Evolutionary conservation across 306 rosid species (phyloP), one percentile per base, ranked within the genome.

Genomic region (Rosa multiflora): DNA sequence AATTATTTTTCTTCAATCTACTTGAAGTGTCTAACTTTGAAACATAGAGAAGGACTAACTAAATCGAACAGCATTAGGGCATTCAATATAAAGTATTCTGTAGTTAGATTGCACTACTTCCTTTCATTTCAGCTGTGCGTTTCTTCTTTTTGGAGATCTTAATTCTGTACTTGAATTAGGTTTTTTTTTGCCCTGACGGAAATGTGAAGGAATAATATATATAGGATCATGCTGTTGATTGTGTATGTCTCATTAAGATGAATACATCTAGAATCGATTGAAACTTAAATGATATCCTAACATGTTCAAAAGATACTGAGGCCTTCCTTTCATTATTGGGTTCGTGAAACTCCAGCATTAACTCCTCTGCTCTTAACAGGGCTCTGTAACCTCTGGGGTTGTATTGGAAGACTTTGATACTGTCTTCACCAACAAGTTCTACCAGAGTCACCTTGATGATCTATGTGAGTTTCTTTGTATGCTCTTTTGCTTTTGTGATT

Each of bases 371-470:
- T 71, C 42, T 76, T 82, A 32, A 69, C 86, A 90, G 96, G 89
- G 85, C 86, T 77, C 97, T 39, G 72, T 69, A 21, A 64, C 84
- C 62, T 86, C 96, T 56, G 97, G 96, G 76, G 75, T 88, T 82
- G 93, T 94, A 69, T 75, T 94, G 71, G 98, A 89, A 88, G 98
- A 92, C 86, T 94, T 94, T 81, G 91, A 90, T 84, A 84, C 86
- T 69, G 83, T 80, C 83, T 92, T 94, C 83, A 83, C 88, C 78
- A 94, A 94, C 90, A 86, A 89, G 74, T 89, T 88, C 87, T 94
- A 94, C 86, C 90, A 89, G 51, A 94, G 97, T 86, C 93, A 89
- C 80, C 97, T 94, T 63, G 98, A 94, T 83, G 90, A 90, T 89
- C 61, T 83, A 78, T 86, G 97, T 90, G 80, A 89, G 96, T 77